A percentile compares a stretch with the other conserved stretches of the same genome.
Conservation (phyloP, 2,329 filamentous ascomycete species). For the Hymenoscyphus fraxineus region DNA sequence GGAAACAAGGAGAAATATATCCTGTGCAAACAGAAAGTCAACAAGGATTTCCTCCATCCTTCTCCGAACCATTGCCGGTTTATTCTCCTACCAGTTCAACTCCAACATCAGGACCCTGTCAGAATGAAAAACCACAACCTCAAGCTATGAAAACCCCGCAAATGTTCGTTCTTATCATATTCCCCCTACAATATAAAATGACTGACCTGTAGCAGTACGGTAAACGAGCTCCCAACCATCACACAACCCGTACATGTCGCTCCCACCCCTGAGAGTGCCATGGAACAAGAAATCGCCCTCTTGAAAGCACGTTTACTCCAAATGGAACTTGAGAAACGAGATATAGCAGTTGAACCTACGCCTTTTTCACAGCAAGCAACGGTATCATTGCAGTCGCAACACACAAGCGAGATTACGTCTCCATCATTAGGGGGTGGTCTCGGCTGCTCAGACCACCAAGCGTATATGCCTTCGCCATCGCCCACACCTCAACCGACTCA, state of each 20-base stretch:
- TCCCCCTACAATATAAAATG: neutral
- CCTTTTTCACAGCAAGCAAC: neutral
- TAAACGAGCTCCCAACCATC: neutral
- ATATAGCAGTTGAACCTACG: neutral
- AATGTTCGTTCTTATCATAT: neutral
- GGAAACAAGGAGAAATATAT: slow-evolving; percentile 6
- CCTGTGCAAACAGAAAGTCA: slow-evolving; percentile 1
- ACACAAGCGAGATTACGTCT: neutral
- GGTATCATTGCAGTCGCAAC: neutral
- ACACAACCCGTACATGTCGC: slow-evolving; percentile 5
- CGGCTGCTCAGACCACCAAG: slow-evolving; percentile 7
- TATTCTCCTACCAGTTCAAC: neutral
- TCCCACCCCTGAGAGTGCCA: slow-evolving; percentile 12
- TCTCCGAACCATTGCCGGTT: slow-evolving; percentile 6
- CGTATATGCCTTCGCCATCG: neutral
- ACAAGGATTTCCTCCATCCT: slow-evolving; percentile 1
- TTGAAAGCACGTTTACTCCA: slow-evolving; percentile 27
- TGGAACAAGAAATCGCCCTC: slow-evolving; percentile 28
- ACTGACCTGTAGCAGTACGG: neutral
- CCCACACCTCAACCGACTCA: slow-evolving; percentile 1
- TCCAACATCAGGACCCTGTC: neutral
- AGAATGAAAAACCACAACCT: neutral
- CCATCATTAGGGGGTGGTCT: neutral
- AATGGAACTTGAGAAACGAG: slow-evolving; percentile 30
- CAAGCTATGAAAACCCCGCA: neutral